Conservation (phyloP, 345 rosid genomes). For the Populus tremula region DNA sequence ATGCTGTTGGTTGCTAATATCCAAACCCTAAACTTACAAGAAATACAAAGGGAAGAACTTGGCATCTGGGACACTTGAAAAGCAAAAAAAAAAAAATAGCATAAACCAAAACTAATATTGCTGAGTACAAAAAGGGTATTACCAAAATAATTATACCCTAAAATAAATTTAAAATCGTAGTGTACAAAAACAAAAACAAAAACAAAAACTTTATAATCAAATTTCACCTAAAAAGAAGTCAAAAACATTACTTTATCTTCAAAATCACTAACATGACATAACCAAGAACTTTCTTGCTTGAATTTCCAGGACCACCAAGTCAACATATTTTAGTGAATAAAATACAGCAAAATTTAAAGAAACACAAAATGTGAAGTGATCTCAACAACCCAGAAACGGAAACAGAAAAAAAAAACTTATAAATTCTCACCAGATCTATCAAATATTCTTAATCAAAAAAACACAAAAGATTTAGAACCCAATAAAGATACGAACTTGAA, state of each 20-base stretch:
- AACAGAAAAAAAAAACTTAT: background rate
- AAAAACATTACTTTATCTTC: background rate
- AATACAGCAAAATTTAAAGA: background rate
- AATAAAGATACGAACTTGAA: background rate
- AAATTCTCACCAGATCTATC: background rate
- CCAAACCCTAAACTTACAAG: background rate
- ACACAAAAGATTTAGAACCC: background rate
- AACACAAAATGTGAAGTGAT: background rate
- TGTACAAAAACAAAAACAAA: too few species aligned
- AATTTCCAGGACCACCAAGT: conserved; percentile 28
- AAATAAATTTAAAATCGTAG: background rate
- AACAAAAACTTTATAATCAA: background rate
- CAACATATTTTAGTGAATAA: conserved; percentile 12
- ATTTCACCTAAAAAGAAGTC: background rate
- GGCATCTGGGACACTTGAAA: background rate
- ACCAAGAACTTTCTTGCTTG: conserved; percentile 8
- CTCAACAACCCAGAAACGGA: background rate
- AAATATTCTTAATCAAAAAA: background rate
- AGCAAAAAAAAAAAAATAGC: background rate
- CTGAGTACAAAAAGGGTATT: background rate
- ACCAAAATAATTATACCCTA: background rate
- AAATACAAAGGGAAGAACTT: background rate
- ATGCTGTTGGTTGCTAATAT: background rate
- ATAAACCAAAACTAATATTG: background rate
- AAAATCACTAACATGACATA: background rate